Percentiles rank a stretch among this genome's conserved stretches.
Conservation (phyloP, 352 stramenopile genomes). For the Achlya hypogyna region DNA sequence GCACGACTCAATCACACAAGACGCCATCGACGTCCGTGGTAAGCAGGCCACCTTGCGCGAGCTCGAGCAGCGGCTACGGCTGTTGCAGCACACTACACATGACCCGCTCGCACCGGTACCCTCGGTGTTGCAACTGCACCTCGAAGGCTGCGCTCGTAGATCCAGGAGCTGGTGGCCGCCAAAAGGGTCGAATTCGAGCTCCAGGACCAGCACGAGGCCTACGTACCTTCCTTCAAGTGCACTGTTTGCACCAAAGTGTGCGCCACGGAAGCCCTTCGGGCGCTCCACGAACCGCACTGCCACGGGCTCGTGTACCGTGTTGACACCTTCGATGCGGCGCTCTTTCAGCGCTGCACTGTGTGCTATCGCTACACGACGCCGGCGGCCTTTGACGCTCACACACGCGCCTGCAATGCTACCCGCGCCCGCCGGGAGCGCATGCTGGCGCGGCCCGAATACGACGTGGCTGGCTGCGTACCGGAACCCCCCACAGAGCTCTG, state of each 20-base stretch:
- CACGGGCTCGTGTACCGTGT: background rate
- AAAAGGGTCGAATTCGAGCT: background rate
- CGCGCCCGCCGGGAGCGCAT: background rate
- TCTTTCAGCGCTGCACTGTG: background rate
- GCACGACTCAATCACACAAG: background rate
- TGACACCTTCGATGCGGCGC: background rate
- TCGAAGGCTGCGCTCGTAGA: background rate
- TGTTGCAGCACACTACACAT: background rate
- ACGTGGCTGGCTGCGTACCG: background rate
- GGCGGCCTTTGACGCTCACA: background rate
- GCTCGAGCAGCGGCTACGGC: background rate
- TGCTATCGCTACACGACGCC: background rate
- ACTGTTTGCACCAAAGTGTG: background rate
- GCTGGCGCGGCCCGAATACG: background rate
- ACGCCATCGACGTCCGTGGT: background rate
- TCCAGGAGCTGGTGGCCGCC: background rate
- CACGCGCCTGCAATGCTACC: background rate
- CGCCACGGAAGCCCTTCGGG: background rate
- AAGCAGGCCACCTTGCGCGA: background rate
- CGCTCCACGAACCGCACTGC: background rate
- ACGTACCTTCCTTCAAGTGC: background rate
- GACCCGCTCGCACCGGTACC: background rate
- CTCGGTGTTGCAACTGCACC: background rate
- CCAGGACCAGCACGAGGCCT: background rate
- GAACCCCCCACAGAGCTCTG: conserved; percentile 10